Evolutionary conservation across 306 rosid genomes (phyloP).

Genomic region (Datisca glomerata): DNA sequence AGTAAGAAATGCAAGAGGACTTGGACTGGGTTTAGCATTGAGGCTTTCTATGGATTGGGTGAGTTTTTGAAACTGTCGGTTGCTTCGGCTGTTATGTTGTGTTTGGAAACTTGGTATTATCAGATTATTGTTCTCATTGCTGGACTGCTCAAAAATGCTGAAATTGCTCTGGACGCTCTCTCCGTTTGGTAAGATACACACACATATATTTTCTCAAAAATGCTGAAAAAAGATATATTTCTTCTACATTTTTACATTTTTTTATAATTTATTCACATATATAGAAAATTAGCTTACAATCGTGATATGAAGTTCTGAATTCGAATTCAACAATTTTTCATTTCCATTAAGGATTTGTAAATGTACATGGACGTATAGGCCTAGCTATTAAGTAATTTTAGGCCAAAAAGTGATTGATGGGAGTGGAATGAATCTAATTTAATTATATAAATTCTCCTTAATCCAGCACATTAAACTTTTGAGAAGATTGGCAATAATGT

Average conservation of each 20-base stretch:
- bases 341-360: no score
- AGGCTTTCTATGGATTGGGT: conserved; percentile 35
- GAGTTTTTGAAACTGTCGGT: conserved; percentile 29
- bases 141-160: conserved; percentile 34
- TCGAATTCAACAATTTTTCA: no score
- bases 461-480: no score
- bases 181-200: conserved; percentile 29
- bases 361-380: no score
- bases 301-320: no score
- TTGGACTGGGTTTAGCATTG: conserved; percentile 32
- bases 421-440: no score
- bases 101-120: conserved; percentile 41
- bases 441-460: no score
- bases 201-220: neutral
- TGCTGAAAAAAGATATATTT: neutral
- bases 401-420: no score
- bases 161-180: conserved; percentile 39
- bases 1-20: conserved; percentile 23
- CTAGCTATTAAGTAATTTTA: no score
- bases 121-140: conserved; percentile 36
- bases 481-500: no score
- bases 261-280: no score
- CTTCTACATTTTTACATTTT: neutral
- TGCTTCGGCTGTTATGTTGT: conserved; percentile 44
- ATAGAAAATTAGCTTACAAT: no score